phyloP scores from a whole-genome alignment of 2,329 filamentous ascomycete species.

The Cercospora zeae-maydis region DNA sequence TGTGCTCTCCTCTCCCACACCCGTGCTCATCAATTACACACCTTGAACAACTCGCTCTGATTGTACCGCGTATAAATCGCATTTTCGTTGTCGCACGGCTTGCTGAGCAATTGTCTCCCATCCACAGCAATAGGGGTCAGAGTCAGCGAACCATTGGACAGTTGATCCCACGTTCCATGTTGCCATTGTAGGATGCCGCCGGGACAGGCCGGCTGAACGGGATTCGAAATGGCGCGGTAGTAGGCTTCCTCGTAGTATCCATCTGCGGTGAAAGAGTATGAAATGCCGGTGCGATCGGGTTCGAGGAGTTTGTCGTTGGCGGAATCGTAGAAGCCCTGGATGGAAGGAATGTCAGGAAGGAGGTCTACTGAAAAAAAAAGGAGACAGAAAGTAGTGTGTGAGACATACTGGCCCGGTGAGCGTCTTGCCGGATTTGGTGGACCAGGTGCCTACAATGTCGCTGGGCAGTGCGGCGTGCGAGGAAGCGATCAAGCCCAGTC shows the following conservation, averaged over 20 bases:
- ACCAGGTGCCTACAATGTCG: slow-evolving; percentile 66
- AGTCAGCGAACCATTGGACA: slow-evolving; percentile 55
- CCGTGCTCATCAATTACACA: slow-evolving; percentile 34
- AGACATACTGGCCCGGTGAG: slow-evolving; percentile 63
- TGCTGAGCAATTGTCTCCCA: slow-evolving; percentile 63
- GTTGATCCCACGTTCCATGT: slow-evolving; percentile 60
- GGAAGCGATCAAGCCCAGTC: slow-evolving; percentile 23
- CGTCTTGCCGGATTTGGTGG: slow-evolving; percentile 65
- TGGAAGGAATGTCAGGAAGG: neutral
- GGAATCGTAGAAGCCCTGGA: slow-evolving; percentile 66
- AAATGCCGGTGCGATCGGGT: slow-evolving; percentile 64
- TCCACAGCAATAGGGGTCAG: slow-evolving; percentile 62
- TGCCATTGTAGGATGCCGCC: slow-evolving; percentile 69
- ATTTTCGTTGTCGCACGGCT: slow-evolving; percentile 57
- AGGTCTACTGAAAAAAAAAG: neutral
- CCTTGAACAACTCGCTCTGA: slow-evolving; percentile 60
- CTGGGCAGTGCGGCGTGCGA: slow-evolving; percentile 26
- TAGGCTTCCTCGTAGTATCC: slow-evolving; percentile 67
- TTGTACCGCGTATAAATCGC: slow-evolving; percentile 65
- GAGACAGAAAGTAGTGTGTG: neutral
- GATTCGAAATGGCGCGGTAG: slow-evolving; percentile 66
- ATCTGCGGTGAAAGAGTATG: slow-evolving; percentile 68
- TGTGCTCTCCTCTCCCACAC: neutral
- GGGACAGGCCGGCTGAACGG: slow-evolving; percentile 55
- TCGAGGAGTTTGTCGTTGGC: slow-evolving; percentile 63